These are phyloP conservation scores for Chlamydomonas schloesseri DNA, from an alignment of 139 green algal genomes.

Conservation along the genomic window DNA sequence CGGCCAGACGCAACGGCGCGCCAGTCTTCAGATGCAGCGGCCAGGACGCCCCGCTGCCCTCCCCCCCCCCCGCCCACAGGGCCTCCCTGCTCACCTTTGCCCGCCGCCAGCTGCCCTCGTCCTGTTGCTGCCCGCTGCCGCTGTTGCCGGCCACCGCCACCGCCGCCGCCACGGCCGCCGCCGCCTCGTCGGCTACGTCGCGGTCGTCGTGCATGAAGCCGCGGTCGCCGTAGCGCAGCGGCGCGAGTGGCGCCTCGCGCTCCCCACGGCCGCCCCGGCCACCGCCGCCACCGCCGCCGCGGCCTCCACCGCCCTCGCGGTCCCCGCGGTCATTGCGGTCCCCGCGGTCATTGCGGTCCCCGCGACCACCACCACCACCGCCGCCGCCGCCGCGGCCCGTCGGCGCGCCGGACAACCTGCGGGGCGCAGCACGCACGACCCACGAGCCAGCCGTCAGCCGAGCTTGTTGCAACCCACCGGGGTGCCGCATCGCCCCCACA, in stretches of 20 bases:
- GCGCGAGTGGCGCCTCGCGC: background rate
- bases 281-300: background rate
- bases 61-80: too few relatives aligned
- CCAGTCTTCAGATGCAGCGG: too few relatives aligned
- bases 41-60: too few relatives aligned
- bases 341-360: background rate
- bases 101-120: background rate
- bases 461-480: too few relatives aligned
- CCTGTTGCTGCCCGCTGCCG: background rate
- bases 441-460: too few relatives aligned
- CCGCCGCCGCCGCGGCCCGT: background rate
- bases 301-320: background rate
- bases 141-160: background rate
- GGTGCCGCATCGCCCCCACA: too few relatives aligned
- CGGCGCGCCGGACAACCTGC: too few relatives aligned
- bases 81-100: too few relatives aligned
- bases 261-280: background rate
- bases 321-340: background rate
- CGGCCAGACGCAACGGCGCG: too few relatives aligned
- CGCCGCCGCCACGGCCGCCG: background rate
- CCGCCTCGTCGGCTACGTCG: background rate
- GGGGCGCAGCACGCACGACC: too few relatives aligned
- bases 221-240: background rate
- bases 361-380: background rate
- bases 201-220: conserved; percentile 39